Conservation (phyloP, 2,329 filamentous ascomycete genomes). For the Botryosphaeria dothidea region DNA sequence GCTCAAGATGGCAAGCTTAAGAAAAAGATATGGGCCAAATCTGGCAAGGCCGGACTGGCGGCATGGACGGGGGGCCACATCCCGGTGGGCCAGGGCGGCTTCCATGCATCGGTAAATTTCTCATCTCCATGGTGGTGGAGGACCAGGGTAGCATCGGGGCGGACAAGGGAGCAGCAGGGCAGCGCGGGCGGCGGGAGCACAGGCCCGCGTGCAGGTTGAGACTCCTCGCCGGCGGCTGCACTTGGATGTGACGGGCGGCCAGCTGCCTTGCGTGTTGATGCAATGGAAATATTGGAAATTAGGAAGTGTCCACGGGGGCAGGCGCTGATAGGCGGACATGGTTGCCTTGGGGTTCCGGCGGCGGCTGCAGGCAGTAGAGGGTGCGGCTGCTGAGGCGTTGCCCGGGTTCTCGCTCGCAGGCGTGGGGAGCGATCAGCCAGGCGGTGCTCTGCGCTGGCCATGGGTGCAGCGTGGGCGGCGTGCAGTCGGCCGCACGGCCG, state of each 20-base stretch:
- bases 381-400: neutral
- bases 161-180: neutral
- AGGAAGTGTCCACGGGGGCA: neutral
- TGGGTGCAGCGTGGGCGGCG: neutral
- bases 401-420: neutral
- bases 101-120: conserved; percentile 17
- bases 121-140: neutral
- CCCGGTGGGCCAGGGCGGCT: conserved; percentile 5
- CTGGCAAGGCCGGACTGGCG: neutral
- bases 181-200: conserved; percentile 1
- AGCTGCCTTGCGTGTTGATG: conserved; percentile 9
- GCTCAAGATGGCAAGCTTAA: neutral
- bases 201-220: neutral
- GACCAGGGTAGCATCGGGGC: conserved; percentile 3
- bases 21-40: conserved; percentile 6
- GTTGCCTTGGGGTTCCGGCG: neutral
- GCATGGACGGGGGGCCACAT: neutral
- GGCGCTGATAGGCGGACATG: conserved; percentile 5
- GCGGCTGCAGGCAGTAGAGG: neutral
- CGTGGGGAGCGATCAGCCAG: neutral
- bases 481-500: neutral
- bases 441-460: neutral
- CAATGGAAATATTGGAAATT: conserved; percentile 11
- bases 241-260: neutral
- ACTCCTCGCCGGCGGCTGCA: conserved; percentile 6